These are phyloP conservation scores for Albophoma yamanashiensis DNA, from an alignment of 2,329 filamentous ascomycete genomes.

Conservation along the genomic window DNA sequence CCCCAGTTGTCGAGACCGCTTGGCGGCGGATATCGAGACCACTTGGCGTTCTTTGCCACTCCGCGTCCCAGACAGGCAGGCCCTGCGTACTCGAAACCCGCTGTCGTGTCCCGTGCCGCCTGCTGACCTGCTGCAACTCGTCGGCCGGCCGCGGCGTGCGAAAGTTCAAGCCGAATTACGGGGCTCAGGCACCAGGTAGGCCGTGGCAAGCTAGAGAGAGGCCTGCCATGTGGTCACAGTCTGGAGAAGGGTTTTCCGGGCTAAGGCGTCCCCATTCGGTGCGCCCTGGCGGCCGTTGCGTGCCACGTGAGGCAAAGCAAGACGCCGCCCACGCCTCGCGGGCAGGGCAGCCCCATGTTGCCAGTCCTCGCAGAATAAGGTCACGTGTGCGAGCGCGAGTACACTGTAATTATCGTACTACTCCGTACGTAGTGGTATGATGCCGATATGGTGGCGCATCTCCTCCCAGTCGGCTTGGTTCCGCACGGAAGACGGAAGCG, in stretches of 20 bases:
- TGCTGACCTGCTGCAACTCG: not conserved
- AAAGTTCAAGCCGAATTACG: not conserved
- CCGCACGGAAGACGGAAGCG: not conserved
- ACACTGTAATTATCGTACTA: too few species aligned
- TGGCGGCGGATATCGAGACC: not conserved
- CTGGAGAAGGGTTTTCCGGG: not conserved
- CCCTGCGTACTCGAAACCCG: not conserved
- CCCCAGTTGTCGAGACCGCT: not conserved
- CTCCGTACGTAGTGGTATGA: too few species aligned
- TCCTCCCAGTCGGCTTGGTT: not conserved
- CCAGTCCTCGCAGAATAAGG: too few species aligned
- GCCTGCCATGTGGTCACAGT: not conserved
- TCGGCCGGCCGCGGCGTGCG: not conserved
- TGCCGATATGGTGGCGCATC: too few species aligned
- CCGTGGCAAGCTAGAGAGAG: not conserved
- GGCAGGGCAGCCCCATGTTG: not conserved
- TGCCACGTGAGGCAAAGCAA: not conserved
- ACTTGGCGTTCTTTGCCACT: not conserved
- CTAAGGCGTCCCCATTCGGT: not conserved
- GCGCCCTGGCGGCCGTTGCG: not conserved
- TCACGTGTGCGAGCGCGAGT: too few species aligned
- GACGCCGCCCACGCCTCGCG: not conserved
- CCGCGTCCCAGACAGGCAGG: not conserved
- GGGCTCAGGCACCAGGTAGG: not conserved
- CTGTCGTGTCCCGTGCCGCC: not conserved